Evolutionary conservation across 75 land plant species (phyloP).

Genomic region (Pinus tabuliformis): DNA sequence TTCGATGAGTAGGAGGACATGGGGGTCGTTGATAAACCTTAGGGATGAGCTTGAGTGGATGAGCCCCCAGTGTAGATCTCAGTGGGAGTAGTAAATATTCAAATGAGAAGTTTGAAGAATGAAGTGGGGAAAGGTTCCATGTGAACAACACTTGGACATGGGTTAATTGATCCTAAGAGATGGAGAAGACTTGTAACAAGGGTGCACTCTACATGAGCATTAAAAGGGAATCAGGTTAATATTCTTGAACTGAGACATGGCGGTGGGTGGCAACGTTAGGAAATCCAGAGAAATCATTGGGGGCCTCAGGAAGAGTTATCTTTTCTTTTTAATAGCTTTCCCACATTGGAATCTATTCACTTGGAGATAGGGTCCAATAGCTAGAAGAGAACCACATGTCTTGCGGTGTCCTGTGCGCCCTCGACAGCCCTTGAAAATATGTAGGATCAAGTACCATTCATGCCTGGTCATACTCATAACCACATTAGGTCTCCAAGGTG

Average conservation of each 20-base stretch:
- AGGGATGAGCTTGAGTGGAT: background rate
- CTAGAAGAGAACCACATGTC: background rate
- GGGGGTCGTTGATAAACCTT: background rate
- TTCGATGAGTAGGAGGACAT: background rate
- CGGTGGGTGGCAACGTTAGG: constrained; percentile 12
- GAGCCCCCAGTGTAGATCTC: background rate
- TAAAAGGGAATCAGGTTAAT: background rate
- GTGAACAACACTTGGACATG: background rate
- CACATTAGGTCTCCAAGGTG: background rate
- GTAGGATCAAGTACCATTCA: background rate
- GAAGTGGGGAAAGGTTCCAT: background rate
- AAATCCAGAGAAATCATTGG: constrained; percentile 23
- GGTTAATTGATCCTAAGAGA: background rate
- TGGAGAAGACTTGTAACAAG: background rate
- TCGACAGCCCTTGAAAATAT: background rate
- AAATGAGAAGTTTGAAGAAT: background rate
- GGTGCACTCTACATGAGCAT: background rate
- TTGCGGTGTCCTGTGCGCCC: background rate
- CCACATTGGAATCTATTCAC: constrained; percentile 21
- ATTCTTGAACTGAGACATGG: background rate
- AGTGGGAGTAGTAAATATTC: background rate
- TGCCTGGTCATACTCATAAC: background rate
- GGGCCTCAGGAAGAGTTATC: constrained; percentile 43
- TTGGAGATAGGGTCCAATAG: constrained; percentile 18
- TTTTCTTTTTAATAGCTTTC: constrained; percentile 31